Conservation (phyloP, 306 rosid genomes). For the Ochetophila trinervis region DNA sequence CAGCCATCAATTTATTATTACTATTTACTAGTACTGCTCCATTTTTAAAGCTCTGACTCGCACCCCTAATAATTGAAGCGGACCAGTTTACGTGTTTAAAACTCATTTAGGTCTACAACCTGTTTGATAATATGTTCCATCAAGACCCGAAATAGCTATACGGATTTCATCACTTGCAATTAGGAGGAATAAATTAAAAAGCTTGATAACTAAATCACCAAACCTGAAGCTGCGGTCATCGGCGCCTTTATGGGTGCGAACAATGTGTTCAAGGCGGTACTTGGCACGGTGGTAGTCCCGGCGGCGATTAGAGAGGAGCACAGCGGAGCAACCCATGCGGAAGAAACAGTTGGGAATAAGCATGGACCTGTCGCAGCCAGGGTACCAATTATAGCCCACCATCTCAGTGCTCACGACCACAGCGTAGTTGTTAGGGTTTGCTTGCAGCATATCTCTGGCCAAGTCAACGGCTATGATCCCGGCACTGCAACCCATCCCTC, state of each 20-base stretch:
- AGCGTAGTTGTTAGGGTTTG: constrained; percentile 78
- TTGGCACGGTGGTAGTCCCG: constrained; percentile 70
- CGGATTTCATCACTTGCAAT: background rate
- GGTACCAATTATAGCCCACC: constrained; percentile 92
- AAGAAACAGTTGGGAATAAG: constrained; percentile 82
- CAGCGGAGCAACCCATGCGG: constrained; percentile 97
- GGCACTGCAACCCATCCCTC: constrained; percentile 98
- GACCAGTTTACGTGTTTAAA: no score
- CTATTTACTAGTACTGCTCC: no score
- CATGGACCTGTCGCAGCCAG: constrained; percentile 81
- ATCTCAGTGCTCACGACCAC: constrained; percentile 89
- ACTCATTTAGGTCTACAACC: no score
- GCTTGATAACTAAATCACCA: background rate
- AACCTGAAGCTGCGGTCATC: constrained; percentile 95
- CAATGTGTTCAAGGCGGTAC: constrained; percentile 86
- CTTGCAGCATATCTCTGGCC: constrained; percentile 81
- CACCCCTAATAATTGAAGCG: no score
- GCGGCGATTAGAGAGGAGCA: constrained; percentile 83
- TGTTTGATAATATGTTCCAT: no score
- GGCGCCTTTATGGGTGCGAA: constrained; percentile 93
- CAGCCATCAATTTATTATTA: background rate
- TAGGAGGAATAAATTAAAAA: no score
- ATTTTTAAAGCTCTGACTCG: no score
- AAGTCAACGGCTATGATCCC: constrained; percentile 80
- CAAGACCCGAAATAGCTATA: no score